Base-by-base conservation (phyloP, 2,329 filamentous ascomycete genomes). In the Chaetomium strumarium region DNA sequence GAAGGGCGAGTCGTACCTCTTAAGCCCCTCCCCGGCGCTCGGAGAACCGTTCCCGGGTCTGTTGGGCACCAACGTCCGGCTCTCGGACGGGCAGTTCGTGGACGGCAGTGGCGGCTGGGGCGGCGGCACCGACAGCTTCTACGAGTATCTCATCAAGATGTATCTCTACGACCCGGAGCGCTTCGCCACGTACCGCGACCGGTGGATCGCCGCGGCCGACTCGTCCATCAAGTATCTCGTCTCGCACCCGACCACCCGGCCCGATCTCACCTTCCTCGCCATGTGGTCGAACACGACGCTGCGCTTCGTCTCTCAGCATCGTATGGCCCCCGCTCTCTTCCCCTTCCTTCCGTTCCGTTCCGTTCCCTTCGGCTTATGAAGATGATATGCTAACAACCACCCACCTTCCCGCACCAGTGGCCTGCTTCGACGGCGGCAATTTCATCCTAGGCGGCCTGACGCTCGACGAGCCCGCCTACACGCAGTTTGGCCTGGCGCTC, bases 111-210 rank as follows among this genome's bases (percentile, higher is more conserved):
- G 90, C 47, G 86, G 87, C 41, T 95, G 89, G 89, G 79, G 80
- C 37, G 88, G 85, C 46, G 85, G 86, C 7, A 79, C 79, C 30
- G 89, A 95, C 67, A 88, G 83, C 40, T 95, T 85, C 70, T 95
- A 95, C 70, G 89, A 95, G 70, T 95, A 95, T 63, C 78, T 95
- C 31, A 85, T 95, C 68, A 95, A 95, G 74, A 92, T 93, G 87
- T 95, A 84, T 62, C 69, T 92, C 50, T 95, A 95, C 66, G 85
- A 92, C 64, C 75, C 81, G 0, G 60, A 67, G 6, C 76, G 81
- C 3, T 95, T 87, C 62, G 68, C 63, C 1, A 56, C 68, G 2
- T 90, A 92, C 70, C 82, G 77, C 62, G 84, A 91, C 57, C 81
- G 82, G 44, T 96, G 89, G 89, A 71, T 88, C 39, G 65, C 75